Evolutionary conservation across 148 eudicot species (phyloP).

Genomic region (Rhododendron kiyosumense): DNA sequence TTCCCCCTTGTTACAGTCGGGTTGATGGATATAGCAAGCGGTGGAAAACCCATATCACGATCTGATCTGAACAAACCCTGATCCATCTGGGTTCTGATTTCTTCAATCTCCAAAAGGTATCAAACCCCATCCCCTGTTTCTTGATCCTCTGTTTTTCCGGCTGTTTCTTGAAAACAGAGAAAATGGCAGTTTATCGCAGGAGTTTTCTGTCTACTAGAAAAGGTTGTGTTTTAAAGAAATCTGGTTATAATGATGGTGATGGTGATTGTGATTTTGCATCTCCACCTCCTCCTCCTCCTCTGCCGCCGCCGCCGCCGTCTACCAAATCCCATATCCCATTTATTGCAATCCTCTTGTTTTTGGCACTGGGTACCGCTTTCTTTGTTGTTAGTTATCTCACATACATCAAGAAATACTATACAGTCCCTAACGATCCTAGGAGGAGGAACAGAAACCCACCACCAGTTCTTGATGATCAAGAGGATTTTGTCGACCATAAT

Average conservation of each 20-base stretch:
- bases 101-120: not conserved
- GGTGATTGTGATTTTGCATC: not conserved
- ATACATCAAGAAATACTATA: slow-evolving; percentile 16
- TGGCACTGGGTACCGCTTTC: slow-evolving; percentile 38
- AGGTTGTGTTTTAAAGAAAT: fast-evolving
- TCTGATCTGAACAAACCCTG: not conserved
- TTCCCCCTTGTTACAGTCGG: not conserved
- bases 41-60: not conserved
- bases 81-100: not conserved
- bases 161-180: not conserved
- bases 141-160: not conserved
- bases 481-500: slow-evolving; percentile 12
- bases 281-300: not conserved
- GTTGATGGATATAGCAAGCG: not conserved
- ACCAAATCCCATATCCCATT: slow-evolving; percentile 15
- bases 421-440: not conserved
- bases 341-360: slow-evolving; percentile 22
- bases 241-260: no score
- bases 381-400: slow-evolving; percentile 33
- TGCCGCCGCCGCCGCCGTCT: not conserved
- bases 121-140: not conserved
- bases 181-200: not conserved
- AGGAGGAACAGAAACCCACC: slow-evolving; percentile 11
- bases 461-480: not conserved
- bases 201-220: no score